Evolutionary conservation across 352 stramenopile species (phyloP).

Genomic region (Hyaloperonospora arabidopsidis): DNA sequence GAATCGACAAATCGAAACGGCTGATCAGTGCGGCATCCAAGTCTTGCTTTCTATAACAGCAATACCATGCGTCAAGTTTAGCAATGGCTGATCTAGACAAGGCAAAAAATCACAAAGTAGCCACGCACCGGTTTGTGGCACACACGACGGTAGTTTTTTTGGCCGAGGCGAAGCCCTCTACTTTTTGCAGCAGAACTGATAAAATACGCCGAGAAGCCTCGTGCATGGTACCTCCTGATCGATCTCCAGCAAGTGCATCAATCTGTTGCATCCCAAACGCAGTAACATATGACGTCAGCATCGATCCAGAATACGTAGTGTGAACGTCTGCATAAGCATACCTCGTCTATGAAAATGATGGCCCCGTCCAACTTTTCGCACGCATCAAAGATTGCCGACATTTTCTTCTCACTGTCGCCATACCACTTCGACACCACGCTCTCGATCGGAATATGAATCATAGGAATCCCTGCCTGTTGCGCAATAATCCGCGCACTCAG

Average conservation of each 20-base stretch:
- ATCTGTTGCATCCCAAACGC: slow-evolving; percentile 38
- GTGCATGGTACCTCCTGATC: slow-evolving; percentile 85
- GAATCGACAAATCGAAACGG: slow-evolving; percentile 89
- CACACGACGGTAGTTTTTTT: slow-evolving; percentile 91
- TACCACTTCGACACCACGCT: slow-evolving; percentile 93
- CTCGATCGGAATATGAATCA: slow-evolving; percentile 92
- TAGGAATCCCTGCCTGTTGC: slow-evolving; percentile 85
- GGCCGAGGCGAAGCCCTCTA: slow-evolving; percentile 89
- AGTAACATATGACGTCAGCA: slow-evolving; percentile 1
- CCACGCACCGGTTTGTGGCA: slow-evolving; percentile 78
- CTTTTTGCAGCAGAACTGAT: slow-evolving; percentile 87
- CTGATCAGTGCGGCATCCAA: slow-evolving; percentile 89
- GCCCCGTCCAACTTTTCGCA: slow-evolving; percentile 87
- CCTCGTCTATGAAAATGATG: slow-evolving; percentile 94
- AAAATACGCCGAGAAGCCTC: slow-evolving; percentile 89
- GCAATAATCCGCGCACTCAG: slow-evolving; percentile 91
- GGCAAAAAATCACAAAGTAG: not conserved
- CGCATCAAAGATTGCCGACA: slow-evolving; percentile 90
- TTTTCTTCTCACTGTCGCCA: slow-evolving; percentile 91
- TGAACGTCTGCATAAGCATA: slow-evolving; percentile 16
- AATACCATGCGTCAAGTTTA: slow-evolving; percentile 1
- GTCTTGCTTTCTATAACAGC: slow-evolving; percentile 79
- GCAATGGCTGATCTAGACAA: not conserved
- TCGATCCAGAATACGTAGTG: not conserved
- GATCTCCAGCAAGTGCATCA: slow-evolving; percentile 85